These are phyloP conservation scores for Mortierella sp. DNA, from an alignment of 371 early-diverging fungal genomes.

Conservation along the genomic window DNA sequence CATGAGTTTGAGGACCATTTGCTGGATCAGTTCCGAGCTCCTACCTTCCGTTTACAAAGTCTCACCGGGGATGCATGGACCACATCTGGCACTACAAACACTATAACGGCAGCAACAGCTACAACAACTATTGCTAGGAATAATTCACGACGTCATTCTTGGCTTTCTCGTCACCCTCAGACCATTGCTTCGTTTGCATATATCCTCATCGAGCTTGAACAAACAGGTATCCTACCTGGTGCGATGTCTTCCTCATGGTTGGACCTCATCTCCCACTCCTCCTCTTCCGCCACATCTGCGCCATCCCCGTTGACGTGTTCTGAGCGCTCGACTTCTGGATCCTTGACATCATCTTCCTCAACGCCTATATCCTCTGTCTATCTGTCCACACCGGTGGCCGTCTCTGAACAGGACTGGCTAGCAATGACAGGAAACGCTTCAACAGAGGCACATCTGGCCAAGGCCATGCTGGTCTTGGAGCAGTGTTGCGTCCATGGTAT, in stretches of 20 bases:
- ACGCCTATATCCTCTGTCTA: too few species aligned
- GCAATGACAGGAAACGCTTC: constrained; percentile 32
- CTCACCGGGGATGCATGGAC: background rate
- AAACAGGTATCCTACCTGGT: constrained; percentile 23
- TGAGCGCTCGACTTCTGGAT: background rate
- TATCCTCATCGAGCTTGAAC: constrained; percentile 38
- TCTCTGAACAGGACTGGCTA: constrained; percentile 31
- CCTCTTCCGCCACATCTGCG: background rate
- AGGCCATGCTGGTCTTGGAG: constrained; percentile 28
- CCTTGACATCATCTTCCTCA: too few species aligned
- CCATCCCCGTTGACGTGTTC: too few species aligned
- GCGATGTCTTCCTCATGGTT: constrained; percentile 23
- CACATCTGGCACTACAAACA: background rate
- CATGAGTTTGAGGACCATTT: constrained; percentile 34
- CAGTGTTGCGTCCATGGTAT: constrained; percentile 25
- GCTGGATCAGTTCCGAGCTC: constrained; percentile 7
- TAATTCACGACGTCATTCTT: constrained; percentile 10
- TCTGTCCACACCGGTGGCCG: background rate
- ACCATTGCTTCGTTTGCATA: constrained; percentile 37
- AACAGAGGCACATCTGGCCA: constrained; percentile 23
- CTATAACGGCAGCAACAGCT: too few species aligned
- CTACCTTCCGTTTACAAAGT: constrained; percentile 6
- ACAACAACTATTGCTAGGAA: background rate
- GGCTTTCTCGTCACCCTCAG: constrained; percentile 29
- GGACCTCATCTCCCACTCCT: background rate